phyloP scores from a whole-genome alignment of 176 grass and related monocot genomes.

The Paspalum vaginatum region DNA sequence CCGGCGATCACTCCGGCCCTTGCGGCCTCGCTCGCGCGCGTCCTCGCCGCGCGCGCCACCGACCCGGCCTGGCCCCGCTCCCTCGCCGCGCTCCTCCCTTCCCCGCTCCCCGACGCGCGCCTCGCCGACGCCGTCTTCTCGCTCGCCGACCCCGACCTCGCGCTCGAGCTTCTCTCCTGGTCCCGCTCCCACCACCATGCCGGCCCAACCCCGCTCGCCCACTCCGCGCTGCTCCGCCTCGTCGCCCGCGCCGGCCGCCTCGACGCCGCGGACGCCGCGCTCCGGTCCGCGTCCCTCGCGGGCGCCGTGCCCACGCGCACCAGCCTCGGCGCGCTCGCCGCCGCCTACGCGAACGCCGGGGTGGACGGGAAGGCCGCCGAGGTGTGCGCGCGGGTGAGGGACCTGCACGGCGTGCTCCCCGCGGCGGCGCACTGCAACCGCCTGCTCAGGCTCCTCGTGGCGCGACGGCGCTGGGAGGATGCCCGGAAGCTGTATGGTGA shows the following conservation, averaged over 20 bases:
- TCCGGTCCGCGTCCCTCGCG: slow-evolving; percentile 19
- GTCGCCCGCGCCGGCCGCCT: slow-evolving; percentile 41
- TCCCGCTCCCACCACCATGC: slow-evolving; percentile 16
- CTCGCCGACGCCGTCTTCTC: slow-evolving; percentile 51
- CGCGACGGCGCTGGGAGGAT: slow-evolving; percentile 33
- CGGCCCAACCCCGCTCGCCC: slow-evolving; percentile 25
- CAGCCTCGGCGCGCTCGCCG: slow-evolving; percentile 33
- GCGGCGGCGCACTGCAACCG: slow-evolving; percentile 42
- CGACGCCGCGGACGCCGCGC: slow-evolving; percentile 13
- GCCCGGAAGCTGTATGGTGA: slow-evolving; percentile 63
- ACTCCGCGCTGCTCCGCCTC: slow-evolving; percentile 48
- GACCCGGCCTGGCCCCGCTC: slow-evolving; percentile 40
- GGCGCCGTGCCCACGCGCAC: slow-evolving; percentile 36
- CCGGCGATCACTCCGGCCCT: not conserved
- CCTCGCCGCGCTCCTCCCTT: slow-evolving; percentile 41
- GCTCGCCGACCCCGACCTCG: slow-evolving; percentile 40
- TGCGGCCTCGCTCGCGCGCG: slow-evolving; percentile 38
- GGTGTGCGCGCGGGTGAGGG: slow-evolving; percentile 35
- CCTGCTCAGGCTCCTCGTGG: slow-evolving; percentile 60
- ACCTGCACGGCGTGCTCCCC: slow-evolving; percentile 40
- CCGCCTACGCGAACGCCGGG: slow-evolving; percentile 46
- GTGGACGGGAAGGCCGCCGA: slow-evolving; percentile 33
- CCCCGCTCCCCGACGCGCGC: slow-evolving; percentile 50
- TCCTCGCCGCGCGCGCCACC: slow-evolving; percentile 44
- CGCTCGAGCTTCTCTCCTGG: slow-evolving; percentile 41